Conservation (phyloP, 2,329 filamentous ascomycete species). For the Onygena corvina region DNA sequence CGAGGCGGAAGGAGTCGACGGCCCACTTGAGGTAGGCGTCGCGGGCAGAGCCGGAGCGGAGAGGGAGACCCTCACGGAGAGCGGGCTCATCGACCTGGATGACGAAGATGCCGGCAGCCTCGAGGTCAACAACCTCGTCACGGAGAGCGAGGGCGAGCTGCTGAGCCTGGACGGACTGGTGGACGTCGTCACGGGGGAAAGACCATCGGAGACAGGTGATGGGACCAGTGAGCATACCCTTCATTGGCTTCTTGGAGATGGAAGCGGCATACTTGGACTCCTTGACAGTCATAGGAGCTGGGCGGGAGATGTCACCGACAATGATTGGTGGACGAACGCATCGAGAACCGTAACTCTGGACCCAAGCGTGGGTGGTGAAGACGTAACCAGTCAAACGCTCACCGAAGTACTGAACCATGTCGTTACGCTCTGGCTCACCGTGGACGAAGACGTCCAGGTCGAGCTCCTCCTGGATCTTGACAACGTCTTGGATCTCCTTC, state of each 20-base stretch:
- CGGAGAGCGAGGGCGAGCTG: slow-evolving; percentile 97
- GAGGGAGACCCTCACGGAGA: slow-evolving; percentile 97
- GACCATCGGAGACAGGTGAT: slow-evolving; percentile 99
- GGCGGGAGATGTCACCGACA: slow-evolving; percentile 95
- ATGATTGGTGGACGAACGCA: slow-evolving; percentile 98
- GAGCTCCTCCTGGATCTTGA: slow-evolving; percentile 97
- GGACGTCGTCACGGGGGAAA: slow-evolving; percentile 98
- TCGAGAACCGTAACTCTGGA: slow-evolving; percentile 95
- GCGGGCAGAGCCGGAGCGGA: slow-evolving; percentile 85
- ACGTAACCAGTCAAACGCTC: slow-evolving; percentile 93
- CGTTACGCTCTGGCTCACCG: slow-evolving; percentile 98
- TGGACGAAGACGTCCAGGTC: slow-evolving; percentile 94
- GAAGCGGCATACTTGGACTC: slow-evolving; percentile 98
- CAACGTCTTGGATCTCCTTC: slow-evolving; percentile 90
- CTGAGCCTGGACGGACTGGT: slow-evolving; percentile 97
- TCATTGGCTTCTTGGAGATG: slow-evolving; percentile 98
- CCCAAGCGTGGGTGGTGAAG: slow-evolving; percentile 99
- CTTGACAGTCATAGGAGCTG: slow-evolving; percentile 97
- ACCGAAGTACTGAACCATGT: slow-evolving; percentile 99
- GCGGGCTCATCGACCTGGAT: slow-evolving; percentile 99
- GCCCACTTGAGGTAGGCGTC: slow-evolving; percentile 96
- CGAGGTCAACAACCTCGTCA: slow-evolving; percentile 95
- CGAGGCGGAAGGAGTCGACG: slow-evolving; percentile 93
- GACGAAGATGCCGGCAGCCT: slow-evolving; percentile 90
- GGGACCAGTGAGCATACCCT: slow-evolving; percentile 98